Base-by-base conservation (phyloP, 2,329 filamentous ascomycete species). In the Colletotrichum salicis region DNA sequence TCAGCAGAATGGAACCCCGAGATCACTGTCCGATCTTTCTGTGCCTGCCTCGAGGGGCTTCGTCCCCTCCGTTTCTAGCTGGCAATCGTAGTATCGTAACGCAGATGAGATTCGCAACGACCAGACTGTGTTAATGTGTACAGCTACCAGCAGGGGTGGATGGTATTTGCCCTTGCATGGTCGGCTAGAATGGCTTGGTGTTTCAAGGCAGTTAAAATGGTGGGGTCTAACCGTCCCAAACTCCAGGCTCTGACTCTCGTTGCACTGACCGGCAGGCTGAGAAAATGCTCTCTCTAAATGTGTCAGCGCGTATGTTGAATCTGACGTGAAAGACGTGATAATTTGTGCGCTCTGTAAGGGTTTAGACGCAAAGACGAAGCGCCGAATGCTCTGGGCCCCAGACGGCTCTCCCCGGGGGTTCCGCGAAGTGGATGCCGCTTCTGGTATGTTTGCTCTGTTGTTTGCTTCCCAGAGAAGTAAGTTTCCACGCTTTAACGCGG, bases 201-300 rank as follows among this genome's bases (percentile, higher is more conserved):
- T 67, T 73, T 71, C 62, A 67, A 37, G n/a, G 62, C 58, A 55
- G 66, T 41, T 29, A 52, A 54, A 55, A 60, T 58, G 70, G 41
- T 55, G 27, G 57, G 45, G 35, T 64, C 66, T 56, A 35, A 37
- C 66, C 33, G 48, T 41, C 31, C 57, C 22, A 64, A 60, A 58
- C 58, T 71, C 31, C 59, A 31, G 33, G 37, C 60, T 52, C 29
- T 54, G 37, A 33, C 60, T 56, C 52, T 45, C 56, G 24, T 51
- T 45, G 29, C 54, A 65, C 60, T 48, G 35, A 55, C 27, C 51
- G 31, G 12, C 24, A 7, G 7, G 35, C 33, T 5, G 29, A 27
- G 24, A 58, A 24, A 54, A n/a, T 19, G 15, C 45, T 33, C 45
- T 56, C 24, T n/a, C 15, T 11, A 22, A 6, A 8, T 27, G 41